Evolutionary conservation across 139 green algal species (phyloP).

Genomic region (Chlorella sorokiniana): DNA sequence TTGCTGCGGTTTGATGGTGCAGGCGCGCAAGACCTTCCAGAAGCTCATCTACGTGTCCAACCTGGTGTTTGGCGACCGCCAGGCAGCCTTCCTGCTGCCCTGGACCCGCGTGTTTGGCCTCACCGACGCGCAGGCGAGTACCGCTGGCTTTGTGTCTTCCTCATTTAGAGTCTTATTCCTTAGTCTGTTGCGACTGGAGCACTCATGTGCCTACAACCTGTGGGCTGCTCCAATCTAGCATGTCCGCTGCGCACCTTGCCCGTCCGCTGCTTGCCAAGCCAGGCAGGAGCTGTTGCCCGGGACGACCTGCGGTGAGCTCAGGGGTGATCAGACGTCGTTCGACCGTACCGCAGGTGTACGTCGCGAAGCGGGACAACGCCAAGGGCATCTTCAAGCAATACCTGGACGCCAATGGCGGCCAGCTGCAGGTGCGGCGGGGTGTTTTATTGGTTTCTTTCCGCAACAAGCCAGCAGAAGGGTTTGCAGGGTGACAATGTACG

Average conservation of each 20-base stretch:
- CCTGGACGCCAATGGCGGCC: conserved; percentile 59
- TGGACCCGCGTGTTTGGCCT: conserved; percentile 93
- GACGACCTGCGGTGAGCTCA: no score
- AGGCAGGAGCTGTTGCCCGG: neutral
- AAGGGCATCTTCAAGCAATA: conserved; percentile 70
- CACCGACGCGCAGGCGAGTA: conserved; percentile 71
- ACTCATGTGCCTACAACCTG: neutral
- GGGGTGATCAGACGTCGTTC: no score
- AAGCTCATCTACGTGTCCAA: conserved; percentile 96
- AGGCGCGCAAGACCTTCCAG: conserved; percentile 80
- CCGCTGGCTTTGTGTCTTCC: no score
- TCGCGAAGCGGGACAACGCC: conserved; percentile 84
- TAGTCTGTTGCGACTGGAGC: neutral
- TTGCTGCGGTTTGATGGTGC: neutral
- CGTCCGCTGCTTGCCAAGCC: no score
- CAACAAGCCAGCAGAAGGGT: no score
- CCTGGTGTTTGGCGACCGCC: conserved; percentile 84
- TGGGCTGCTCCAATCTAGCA: neutral
- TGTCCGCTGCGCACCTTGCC: neutral
- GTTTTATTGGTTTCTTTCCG: neutral
- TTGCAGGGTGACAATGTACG: neutral
- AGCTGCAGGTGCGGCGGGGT: conserved; percentile 16
- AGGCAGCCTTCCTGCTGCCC: conserved; percentile 92
- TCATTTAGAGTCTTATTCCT: no score
- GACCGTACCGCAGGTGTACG: conserved; percentile 66